A percentile compares a stretch with the other conserved stretches of the same genome.
Conservation (phyloP, 305 asterid genomes). For the Stenogyne calaminthoides region DNA sequence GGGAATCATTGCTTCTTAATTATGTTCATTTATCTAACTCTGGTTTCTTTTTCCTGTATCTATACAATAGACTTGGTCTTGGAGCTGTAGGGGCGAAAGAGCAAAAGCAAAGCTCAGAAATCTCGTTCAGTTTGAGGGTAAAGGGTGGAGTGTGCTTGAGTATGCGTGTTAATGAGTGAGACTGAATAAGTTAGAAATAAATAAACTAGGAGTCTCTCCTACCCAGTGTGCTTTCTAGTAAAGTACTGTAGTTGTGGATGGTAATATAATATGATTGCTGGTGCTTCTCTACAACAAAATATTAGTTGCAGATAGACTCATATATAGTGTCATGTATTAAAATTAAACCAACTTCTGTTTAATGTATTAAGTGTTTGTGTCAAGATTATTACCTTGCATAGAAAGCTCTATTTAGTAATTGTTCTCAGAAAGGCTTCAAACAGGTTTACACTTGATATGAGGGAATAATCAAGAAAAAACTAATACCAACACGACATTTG, state of each 20-base stretch:
- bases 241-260: slow-evolving; percentile 33
- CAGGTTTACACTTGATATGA: slow-evolving; percentile 17
- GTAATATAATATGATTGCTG: slow-evolving; percentile 23
- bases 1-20: slow-evolving; percentile 25
- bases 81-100: slow-evolving; percentile 52
- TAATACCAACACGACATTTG: not conserved
- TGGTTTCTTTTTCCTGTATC: slow-evolving; percentile 22
- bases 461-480: slow-evolving; percentile 17
- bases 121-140: slow-evolving; percentile 28
- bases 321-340: slow-evolving; percentile 32
- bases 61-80: slow-evolving; percentile 50
- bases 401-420: slow-evolving; percentile 16
- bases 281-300: slow-evolving; percentile 23
- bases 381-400: slow-evolving; percentile 24
- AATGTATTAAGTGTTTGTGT: slow-evolving; percentile 37
- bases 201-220: slow-evolving; percentile 45
- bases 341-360: slow-evolving; percentile 28
- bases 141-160: slow-evolving; percentile 34
- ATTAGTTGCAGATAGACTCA: slow-evolving; percentile 25
- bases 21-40: slow-evolving; percentile 30
- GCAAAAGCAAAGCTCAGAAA: slow-evolving; percentile 36
- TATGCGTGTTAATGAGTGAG: slow-evolving; percentile 34
- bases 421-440: slow-evolving; percentile 24
- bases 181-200: slow-evolving; percentile 26
- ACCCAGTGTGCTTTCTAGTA: slow-evolving; percentile 38